These are phyloP conservation scores for Paraphoma sp. DNA, from an alignment of 2,329 filamentous ascomycete genomes.

Conservation along the genomic window DNA sequence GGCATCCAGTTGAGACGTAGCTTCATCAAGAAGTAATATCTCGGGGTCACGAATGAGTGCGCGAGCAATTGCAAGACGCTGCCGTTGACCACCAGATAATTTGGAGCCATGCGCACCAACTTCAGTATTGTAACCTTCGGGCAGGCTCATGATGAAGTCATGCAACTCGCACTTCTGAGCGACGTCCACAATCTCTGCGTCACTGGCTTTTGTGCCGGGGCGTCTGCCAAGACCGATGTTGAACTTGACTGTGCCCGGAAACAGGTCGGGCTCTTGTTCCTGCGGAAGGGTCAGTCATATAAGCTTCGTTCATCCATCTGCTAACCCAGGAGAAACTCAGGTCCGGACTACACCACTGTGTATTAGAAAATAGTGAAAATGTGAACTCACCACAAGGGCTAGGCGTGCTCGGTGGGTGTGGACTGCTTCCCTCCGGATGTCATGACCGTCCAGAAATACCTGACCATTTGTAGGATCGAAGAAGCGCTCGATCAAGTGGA, in stretches of 20 bases:
- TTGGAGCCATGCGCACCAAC: constrained; percentile 52
- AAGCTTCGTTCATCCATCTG: not conserved
- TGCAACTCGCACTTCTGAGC: constrained; percentile 54
- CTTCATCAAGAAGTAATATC: constrained; percentile 56
- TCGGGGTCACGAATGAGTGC: constrained; percentile 55
- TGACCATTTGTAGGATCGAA: constrained; percentile 51
- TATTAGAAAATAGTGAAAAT: too few relatives aligned
- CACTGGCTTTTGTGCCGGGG: constrained; percentile 27
- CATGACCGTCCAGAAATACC: constrained; percentile 50
- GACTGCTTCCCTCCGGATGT: constrained; percentile 49
- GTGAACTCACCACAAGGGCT: constrained; percentile 46
- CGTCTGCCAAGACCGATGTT: constrained; percentile 52
- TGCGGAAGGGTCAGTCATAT: not conserved
- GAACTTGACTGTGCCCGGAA: constrained; percentile 52
- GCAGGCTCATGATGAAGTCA: constrained; percentile 55
- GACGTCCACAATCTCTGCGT: constrained; percentile 41
- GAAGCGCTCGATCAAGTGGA: constrained; percentile 56
- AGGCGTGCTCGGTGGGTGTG: constrained; percentile 47
- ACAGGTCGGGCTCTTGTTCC: constrained; percentile 54
- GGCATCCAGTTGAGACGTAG: constrained; percentile 55
- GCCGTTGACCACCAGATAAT: constrained; percentile 55
- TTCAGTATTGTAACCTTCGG: constrained; percentile 56
- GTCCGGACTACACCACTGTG: too few relatives aligned
- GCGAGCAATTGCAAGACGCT: constrained; percentile 55
- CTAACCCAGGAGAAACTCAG: too few relatives aligned